Evolutionary conservation across 2,329 filamentous ascomycete genomes (phyloP).

Genomic region (Aspergillus luchuensis): DNA sequence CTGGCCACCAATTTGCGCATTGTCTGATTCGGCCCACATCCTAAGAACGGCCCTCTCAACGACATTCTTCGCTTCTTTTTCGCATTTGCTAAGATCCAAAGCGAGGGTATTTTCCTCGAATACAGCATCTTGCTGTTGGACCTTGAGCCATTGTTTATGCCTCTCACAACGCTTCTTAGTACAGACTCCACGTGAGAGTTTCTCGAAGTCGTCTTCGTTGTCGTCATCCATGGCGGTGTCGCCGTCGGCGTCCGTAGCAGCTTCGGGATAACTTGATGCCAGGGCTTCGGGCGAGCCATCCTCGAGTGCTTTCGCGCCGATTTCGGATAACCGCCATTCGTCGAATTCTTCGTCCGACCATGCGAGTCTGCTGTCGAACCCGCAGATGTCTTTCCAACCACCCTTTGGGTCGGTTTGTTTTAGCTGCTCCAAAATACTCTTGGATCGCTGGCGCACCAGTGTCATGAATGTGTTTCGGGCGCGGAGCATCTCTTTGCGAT

Average conservation of each 20-base stretch:
- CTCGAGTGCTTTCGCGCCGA: slow-evolving; percentile 42
- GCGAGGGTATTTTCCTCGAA: slow-evolving; percentile 47
- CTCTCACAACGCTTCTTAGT: slow-evolving; percentile 51
- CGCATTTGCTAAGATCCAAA: slow-evolving; percentile 42
- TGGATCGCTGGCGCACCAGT: slow-evolving; percentile 45
- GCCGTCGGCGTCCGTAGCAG: slow-evolving; percentile 32
- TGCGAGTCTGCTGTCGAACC: slow-evolving; percentile 49
- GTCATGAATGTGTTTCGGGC: slow-evolving; percentile 47
- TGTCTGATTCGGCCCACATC: slow-evolving; percentile 41
- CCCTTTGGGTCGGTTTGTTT: slow-evolving; percentile 49
- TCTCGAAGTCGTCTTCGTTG: slow-evolving; percentile 32
- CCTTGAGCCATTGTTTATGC: slow-evolving; percentile 52
- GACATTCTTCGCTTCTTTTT: slow-evolving; percentile 44
- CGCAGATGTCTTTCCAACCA: slow-evolving; percentile 52
- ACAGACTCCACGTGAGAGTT: slow-evolving; percentile 47
- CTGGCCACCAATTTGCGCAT: slow-evolving; percentile 21
- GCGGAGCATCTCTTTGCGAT: slow-evolving; percentile 44
- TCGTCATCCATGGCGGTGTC: slow-evolving; percentile 39
- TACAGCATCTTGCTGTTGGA: slow-evolving; percentile 48
- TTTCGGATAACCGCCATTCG: slow-evolving; percentile 46
- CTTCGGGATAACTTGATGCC: slow-evolving; percentile 27
- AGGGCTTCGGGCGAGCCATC: slow-evolving; percentile 41
- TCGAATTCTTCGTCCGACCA: slow-evolving; percentile 54
- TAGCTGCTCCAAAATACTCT: slow-evolving; percentile 46
- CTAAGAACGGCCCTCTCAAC: slow-evolving; percentile 49